These are phyloP conservation scores for Casaregolazyma lundiana DNA, from an alignment of 1,139 yeast genomes.

Conservation along the genomic window DNA sequence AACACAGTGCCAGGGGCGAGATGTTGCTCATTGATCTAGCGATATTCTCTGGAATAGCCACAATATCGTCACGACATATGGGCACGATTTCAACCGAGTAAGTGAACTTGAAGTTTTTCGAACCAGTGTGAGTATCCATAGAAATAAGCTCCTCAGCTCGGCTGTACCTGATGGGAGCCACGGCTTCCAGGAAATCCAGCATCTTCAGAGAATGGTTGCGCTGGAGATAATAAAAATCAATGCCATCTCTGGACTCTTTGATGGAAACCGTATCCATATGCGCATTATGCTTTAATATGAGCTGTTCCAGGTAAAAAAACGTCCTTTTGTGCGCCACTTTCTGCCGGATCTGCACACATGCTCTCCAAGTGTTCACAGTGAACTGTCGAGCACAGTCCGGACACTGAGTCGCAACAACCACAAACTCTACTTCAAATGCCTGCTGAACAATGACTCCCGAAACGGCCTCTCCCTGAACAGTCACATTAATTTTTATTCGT, in stretches of 20 bases:
- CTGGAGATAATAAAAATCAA: conserved; percentile 86
- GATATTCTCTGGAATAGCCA: conserved; percentile 76
- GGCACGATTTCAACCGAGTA: conserved; percentile 94
- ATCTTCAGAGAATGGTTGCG: conserved; percentile 89
- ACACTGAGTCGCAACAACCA: conserved; percentile 95
- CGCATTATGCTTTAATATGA: conserved; percentile 88
- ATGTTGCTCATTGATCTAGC: conserved; percentile 86
- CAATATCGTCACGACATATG: conserved; percentile 95
- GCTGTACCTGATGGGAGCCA: conserved; percentile 81
- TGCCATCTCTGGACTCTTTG: conserved; percentile 88
- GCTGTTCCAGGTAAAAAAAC: conserved; percentile 87
- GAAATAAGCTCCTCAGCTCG: conserved; percentile 90
- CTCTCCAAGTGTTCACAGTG: conserved; percentile 97
- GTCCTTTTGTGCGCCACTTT: conserved; percentile 97
- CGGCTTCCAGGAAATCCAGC: conserved; percentile 84
- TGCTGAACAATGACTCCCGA: conserved; percentile 85
- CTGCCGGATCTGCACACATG: conserved; percentile 94
- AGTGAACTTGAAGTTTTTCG: conserved; percentile 82
- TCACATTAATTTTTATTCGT: conserved; percentile 81
- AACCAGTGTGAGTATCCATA: conserved; percentile 87
- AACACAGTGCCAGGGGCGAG: conserved; percentile 77
- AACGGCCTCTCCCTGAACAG: conserved; percentile 93
- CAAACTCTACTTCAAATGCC: conserved; percentile 89
- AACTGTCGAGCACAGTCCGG: conserved; percentile 97
- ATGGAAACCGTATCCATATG: conserved; percentile 93